Evolutionary conservation across 225 moss, liverwort and hornwort genomes (phyloP).

Genomic region (Neckera pumila): DNA sequence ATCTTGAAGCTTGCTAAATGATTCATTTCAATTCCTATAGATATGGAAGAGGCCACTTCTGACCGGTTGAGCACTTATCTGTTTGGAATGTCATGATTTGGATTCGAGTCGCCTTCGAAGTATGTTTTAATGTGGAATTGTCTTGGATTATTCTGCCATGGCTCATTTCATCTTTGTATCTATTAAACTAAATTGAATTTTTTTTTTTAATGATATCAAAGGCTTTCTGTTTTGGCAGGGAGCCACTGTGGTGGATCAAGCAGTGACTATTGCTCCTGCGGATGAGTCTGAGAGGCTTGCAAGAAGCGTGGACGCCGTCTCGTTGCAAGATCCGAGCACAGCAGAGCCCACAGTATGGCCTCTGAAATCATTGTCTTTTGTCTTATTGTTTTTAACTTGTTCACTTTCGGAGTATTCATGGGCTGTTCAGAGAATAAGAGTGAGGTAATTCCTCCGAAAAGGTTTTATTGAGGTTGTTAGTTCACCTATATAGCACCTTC

Average conservation of each 20-base stretch:
- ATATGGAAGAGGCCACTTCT: neutral
- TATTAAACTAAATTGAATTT: neutral
- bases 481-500: neutral
- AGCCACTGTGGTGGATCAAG: constrained; percentile 90
- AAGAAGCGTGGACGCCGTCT: constrained; percentile 18
- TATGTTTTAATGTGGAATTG: neutral
- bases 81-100: neutral
- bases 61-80: neutral
- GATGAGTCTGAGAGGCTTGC: constrained; percentile 70
- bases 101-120: neutral
- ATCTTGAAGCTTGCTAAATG: neutral
- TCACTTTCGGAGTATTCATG: neutral
- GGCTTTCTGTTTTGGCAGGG: constrained; percentile 34
- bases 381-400: neutral
- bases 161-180: neutral
- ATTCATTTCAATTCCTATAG: neutral
- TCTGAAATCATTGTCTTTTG: neutral
- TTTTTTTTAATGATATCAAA: neutral
- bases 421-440: neutral
- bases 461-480: neutral
- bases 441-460: neutral
- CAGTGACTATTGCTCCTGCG: constrained; percentile 74
- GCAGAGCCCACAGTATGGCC: constrained; percentile 24
- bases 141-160: neutral
- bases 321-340: constrained; percentile 12